Base-by-base conservation (phyloP, 1,139 yeast species). In the Suhomyces maxii region DNA sequence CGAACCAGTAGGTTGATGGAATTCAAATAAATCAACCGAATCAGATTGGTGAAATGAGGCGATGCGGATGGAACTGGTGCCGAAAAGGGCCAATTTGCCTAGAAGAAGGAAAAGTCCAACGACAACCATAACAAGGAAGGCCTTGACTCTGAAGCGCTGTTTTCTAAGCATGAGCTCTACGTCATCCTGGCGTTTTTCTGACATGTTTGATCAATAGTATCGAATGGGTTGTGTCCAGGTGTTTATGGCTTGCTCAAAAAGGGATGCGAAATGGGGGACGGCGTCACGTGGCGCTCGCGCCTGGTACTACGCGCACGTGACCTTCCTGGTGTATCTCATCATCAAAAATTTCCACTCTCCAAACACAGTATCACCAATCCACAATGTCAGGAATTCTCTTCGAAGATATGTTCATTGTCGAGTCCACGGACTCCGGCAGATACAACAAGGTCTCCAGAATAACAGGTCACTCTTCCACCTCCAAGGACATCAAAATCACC, bases 381-480 rank as follows among this genome's bases (percentile, higher is more conserved):
- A 47, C 46, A 45, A 87, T 87, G 95, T 84, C 95, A 49, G 77
- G 87, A 54, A 86, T 95, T 40, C 79, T 95, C 53, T 93, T 95
- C 65, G 98, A 93, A 69, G 99, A 93, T 71, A 84, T 90, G 69
- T 93, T 95, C 74, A 83, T 83, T 54, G 85, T 93, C 62, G 86
- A 86, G 53, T 83, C 93, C 40, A 85, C 89, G 44, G 99, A 93
- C 65, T 71, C 86, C 33, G 96, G 91, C 45, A 83, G 96, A 63
- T 93, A 95, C 76, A 95, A 89, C 77, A 88, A 89, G 63, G 98
- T 93, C 13, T 76, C 90, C 33, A 86, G 99, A 61, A 81, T 93
- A 61, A 88, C 89, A 56, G 98, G 95, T 26, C 83, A 82, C 51
- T 89, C 97, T 25, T 86, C 95, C 39, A 84, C 96, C 26, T 82